Conservation (phyloP, 2,329 filamentous ascomycete genomes). For the Helminthosporium solani region DNA sequence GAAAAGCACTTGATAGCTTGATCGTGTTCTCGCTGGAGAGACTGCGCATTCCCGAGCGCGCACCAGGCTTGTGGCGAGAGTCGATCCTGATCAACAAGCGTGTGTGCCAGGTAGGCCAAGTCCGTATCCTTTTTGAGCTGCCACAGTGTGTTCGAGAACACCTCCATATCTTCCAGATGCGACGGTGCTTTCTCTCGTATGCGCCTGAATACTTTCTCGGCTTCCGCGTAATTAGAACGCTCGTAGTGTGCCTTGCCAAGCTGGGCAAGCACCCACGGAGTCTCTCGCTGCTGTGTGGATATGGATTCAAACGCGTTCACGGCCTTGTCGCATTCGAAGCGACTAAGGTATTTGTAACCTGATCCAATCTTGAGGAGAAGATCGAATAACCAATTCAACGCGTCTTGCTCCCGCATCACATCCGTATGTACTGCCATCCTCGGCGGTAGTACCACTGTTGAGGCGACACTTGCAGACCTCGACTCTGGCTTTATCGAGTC, state of each 20-base stretch:
- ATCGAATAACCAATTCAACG: constrained; percentile 73
- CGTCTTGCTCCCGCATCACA: constrained; percentile 68
- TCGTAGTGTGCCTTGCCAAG: constrained; percentile 91
- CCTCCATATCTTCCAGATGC: constrained; percentile 90
- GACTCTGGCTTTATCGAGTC: constrained; percentile 67
- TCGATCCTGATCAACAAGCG: constrained; percentile 82
- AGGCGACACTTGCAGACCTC: constrained; percentile 40
- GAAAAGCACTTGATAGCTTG: constrained; percentile 94
- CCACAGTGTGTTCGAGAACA: constrained; percentile 99
- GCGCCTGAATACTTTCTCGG: constrained; percentile 80
- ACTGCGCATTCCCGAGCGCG: constrained; percentile 91
- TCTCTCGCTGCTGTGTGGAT: constrained; percentile 75
- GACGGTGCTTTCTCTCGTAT: constrained; percentile 79
- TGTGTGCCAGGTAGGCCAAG: constrained; percentile 87
- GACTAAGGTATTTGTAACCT: constrained; percentile 75
- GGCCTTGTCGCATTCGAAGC: constrained; percentile 77
- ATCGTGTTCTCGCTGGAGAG: constrained; percentile 87
- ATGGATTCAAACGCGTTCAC: constrained; percentile 71
- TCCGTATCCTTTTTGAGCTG: constrained; percentile 91
- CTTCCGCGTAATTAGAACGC: constrained; percentile 79
- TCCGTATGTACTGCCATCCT: constrained; percentile 54
- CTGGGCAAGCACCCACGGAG: constrained; percentile 88
- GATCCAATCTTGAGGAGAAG: constrained; percentile 78
- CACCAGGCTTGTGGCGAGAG: constrained; percentile 95
- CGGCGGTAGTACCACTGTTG: constrained; percentile 23